phyloP scores from a whole-genome alignment of 768 basidiomycete genomes.

The Leccinum subgranulosum region DNA sequence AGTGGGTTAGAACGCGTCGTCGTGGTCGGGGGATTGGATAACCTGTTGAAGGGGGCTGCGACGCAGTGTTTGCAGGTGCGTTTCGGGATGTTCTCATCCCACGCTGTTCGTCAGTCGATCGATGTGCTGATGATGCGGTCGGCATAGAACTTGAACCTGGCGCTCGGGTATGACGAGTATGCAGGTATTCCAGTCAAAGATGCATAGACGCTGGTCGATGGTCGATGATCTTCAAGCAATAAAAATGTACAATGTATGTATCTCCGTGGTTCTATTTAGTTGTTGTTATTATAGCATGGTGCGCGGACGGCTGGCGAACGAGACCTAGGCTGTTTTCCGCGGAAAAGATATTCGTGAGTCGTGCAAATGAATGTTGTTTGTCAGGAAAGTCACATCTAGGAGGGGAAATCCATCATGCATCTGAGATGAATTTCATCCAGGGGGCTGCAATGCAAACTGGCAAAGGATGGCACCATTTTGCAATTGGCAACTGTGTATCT shows the following conservation, averaged over 20 bases:
- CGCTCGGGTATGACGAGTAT: conserved; percentile 83
- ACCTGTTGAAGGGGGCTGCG: conserved; percentile 95
- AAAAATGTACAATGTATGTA: neutral
- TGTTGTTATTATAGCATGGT: no score
- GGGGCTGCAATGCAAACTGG: neutral
- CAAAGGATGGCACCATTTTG: neutral
- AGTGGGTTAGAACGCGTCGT: conserved; percentile 87
- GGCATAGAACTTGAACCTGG: conserved; percentile 83
- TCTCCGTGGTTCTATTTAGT: neutral
- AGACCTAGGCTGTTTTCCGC: neutral
- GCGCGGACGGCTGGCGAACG: neutral
- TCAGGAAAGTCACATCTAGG: neutral
- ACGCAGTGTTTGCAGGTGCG: conserved; percentile 96
- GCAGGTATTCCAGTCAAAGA: conserved; percentile 60
- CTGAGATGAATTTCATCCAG: neutral
- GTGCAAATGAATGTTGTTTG: neutral
- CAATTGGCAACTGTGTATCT: no score
- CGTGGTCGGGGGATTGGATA: conserved; percentile 94
- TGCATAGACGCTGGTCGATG: conserved; percentile 1
- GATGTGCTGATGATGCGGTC: neutral
- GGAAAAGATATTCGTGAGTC: neutral
- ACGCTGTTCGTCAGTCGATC: neutral
- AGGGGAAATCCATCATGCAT: no score
- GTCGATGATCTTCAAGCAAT: neutral
- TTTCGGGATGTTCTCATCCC: neutral